Evolutionary conservation across 108 stramenopile genomes (phyloP).

Genomic region (Asterionellopsis glacialis): DNA sequence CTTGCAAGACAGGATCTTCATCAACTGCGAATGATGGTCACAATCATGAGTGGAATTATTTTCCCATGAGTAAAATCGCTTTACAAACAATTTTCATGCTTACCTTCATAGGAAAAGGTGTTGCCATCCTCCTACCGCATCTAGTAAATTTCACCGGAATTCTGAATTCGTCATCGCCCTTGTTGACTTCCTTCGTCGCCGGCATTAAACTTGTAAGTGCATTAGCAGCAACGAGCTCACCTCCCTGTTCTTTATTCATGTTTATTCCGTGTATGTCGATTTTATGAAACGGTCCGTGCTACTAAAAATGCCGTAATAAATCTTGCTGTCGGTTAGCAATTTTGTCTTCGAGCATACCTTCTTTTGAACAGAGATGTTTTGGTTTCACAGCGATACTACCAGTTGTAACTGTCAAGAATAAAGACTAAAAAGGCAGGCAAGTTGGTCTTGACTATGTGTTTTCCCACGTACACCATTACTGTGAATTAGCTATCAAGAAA

Average conservation of each 20-base stretch:
- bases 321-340: too few relatives aligned
- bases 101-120: constrained; percentile 42
- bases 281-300: not conserved
- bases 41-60: too few relatives aligned
- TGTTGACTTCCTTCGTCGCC: not conserved
- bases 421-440: too few relatives aligned
- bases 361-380: too few relatives aligned
- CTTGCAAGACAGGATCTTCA: constrained; percentile 43
- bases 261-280: not conserved
- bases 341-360: too few relatives aligned
- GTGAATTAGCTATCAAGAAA: too few relatives aligned
- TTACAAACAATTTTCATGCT: constrained; percentile 1
- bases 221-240: not conserved
- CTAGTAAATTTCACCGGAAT: constrained; percentile 43
- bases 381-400: too few relatives aligned
- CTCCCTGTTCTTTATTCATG: not conserved
- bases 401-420: too few relatives aligned
- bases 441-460: too few relatives aligned
- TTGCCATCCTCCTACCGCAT: constrained; percentile 34
- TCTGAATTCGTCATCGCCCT: constrained; percentile 12
- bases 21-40: constrained; percentile 20
- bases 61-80: too few relatives aligned
- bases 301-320: too few relatives aligned
- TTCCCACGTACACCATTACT: too few relatives aligned
- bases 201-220: not conserved